Evolutionary conservation across 2,329 filamentous ascomycete genomes (phyloP).

Genomic region (Aureobasidium leucospermi): DNA sequence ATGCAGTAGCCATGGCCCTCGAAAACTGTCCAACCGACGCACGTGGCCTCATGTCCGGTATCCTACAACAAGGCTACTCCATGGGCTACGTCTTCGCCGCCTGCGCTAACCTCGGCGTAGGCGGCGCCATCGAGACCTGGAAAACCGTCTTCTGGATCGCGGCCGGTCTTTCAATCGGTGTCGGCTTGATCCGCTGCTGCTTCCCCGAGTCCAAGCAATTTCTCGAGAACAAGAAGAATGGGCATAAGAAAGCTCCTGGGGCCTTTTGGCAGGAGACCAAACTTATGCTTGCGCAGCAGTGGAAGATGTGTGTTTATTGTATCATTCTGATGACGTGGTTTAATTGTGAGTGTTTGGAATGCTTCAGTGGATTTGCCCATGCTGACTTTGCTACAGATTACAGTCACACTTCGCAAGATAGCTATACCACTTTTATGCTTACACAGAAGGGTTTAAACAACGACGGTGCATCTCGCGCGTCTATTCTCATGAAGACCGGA

Average conservation of each 20-base stretch:
- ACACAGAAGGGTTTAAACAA: slow-evolving; percentile 63
- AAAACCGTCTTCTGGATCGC: slow-evolving; percentile 71
- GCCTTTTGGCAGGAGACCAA: slow-evolving; percentile 64
- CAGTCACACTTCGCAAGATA: slow-evolving; percentile 73
- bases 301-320: slow-evolving; percentile 72
- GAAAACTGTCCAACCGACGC: slow-evolving; percentile 64
- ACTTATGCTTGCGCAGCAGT: slow-evolving; percentile 60
- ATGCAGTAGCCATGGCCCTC: slow-evolving; percentile 69
- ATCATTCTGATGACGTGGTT: slow-evolving; percentile 68
- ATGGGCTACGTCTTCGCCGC: slow-evolving; percentile 75
- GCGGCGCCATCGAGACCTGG: slow-evolving; percentile 57
- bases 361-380: background rate
- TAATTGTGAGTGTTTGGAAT: slow-evolving; percentile 22
- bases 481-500: slow-evolving; percentile 74
- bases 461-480: slow-evolving; percentile 58
- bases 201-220: slow-evolving; percentile 74
- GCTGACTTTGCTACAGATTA: slow-evolving; percentile 51
- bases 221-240: slow-evolving; percentile 57
- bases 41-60: slow-evolving; percentile 72
- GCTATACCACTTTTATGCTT: slow-evolving; percentile 74
- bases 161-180: slow-evolving; percentile 58
- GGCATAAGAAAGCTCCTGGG: slow-evolving; percentile 41
- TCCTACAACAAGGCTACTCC: slow-evolving; percentile 75
- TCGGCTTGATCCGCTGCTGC: slow-evolving; percentile 59
- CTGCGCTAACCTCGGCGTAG: slow-evolving; percentile 66